These are phyloP conservation scores for Stephanocyclus meneghinianus DNA, from an alignment of 352 stramenopile genomes.

Conservation along the genomic window DNA sequence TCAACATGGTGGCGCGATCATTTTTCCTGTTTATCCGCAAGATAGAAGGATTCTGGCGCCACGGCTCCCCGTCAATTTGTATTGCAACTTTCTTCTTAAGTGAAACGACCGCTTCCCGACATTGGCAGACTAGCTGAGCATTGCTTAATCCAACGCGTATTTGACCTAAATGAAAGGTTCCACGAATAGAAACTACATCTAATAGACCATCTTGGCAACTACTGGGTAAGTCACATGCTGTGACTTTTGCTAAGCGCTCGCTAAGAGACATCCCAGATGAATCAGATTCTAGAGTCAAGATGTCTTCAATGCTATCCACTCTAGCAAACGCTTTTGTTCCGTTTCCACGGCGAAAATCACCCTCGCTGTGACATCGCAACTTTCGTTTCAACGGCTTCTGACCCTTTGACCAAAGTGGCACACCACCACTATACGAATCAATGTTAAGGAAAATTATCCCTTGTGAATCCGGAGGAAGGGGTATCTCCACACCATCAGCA, in stretches of 20 bases:
- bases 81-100: constrained; percentile 83
- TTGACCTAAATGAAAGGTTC: constrained; percentile 91
- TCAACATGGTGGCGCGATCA: constrained; percentile 74
- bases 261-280: constrained; percentile 29
- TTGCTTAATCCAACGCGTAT: constrained; percentile 87
- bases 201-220: constrained; percentile 89
- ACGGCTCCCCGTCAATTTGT: constrained; percentile 94
- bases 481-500: constrained; percentile 80
- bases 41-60: constrained; percentile 86
- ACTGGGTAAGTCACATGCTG: constrained; percentile 62
- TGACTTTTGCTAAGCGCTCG: constrained; percentile 52
- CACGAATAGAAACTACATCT: constrained; percentile 91
- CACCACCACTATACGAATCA: constrained; percentile 82
- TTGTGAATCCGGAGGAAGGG: constrained; percentile 77
- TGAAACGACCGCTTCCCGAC: constrained; percentile 71
- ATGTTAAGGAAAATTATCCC: constrained; percentile 86
- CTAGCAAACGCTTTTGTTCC: constrained; percentile 23
- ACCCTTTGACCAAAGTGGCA: constrained; percentile 79
- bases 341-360: constrained; percentile 22
- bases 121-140: constrained; percentile 80
- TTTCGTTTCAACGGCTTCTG: constrained; percentile 36
- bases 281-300: constrained; percentile 30
- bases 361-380: constrained; percentile 38
- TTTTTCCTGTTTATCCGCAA: constrained; percentile 83
- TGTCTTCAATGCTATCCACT: constrained; percentile 63